Conservation (phyloP, 2,329 filamentous ascomycete species). For the Fusarium dlaminii region DNA sequence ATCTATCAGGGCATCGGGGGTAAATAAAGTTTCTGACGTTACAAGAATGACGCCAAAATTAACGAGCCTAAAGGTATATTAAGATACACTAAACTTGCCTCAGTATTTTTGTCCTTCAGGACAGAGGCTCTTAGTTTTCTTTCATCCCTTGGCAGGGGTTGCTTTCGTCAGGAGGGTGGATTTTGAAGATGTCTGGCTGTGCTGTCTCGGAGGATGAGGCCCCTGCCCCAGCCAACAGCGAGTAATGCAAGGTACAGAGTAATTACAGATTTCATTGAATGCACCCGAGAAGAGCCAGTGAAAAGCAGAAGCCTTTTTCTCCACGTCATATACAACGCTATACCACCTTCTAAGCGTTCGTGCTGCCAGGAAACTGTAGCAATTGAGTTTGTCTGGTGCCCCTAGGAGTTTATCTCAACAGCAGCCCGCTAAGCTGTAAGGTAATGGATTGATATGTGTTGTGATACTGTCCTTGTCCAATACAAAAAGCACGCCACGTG, state of each 20-base stretch:
- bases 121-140: neutral
- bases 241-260: constrained; percentile 36
- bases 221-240: constrained; percentile 19
- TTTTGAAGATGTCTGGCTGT: constrained; percentile 26
- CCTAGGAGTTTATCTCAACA: neutral
- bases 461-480: neutral
- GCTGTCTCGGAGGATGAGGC: constrained; percentile 6
- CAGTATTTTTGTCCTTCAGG: neutral
- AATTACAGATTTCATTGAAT: constrained; percentile 13
- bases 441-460: neutral
- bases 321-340: neutral
- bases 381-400: neutral
- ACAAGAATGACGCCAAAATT: neutral
- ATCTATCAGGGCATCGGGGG: neutral
- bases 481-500: constrained; percentile 12
- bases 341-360: constrained; percentile 1
- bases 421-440: neutral
- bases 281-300: neutral
- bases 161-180: constrained; percentile 16
- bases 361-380: neutral
- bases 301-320: neutral
- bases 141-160: neutral
- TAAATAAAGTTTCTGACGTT: neutral
- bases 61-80: neutral
- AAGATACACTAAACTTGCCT: neutral